Conservation (phyloP, 2,329 filamentous ascomycete species). For the Aspergillus latus region DNA sequence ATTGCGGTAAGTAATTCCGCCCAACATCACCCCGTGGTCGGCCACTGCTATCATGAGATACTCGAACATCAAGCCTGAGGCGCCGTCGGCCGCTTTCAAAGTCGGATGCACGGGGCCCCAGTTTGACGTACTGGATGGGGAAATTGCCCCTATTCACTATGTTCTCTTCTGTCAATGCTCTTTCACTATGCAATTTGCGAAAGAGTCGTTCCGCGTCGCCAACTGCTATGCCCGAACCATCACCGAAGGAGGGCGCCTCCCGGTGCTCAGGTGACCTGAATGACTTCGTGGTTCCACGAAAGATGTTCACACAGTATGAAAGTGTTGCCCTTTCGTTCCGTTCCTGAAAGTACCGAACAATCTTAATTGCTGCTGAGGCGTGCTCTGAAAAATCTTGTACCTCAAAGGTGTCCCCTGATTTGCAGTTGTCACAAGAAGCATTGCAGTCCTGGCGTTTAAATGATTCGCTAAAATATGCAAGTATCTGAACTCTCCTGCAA, state of each 20-base stretch:
- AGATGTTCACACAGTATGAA: constrained; percentile 78
- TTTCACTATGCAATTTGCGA: constrained; percentile 69
- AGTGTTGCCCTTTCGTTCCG: constrained; percentile 63
- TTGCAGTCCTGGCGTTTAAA: constrained; percentile 73
- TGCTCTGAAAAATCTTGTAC: constrained; percentile 73
- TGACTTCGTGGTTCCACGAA: constrained; percentile 68
- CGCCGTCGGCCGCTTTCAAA: constrained; percentile 47
- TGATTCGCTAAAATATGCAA: constrained; percentile 89
- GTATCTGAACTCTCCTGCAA: constrained; percentile 82
- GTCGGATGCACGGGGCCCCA: constrained; percentile 47
- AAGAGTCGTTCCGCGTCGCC: constrained; percentile 84
- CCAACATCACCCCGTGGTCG: constrained; percentile 33
- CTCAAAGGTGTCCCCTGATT: constrained; percentile 68
- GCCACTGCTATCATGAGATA: constrained; percentile 44
- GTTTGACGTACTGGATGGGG: constrained; percentile 65
- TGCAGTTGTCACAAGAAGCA: constrained; percentile 85
- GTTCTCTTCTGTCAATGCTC: constrained; percentile 71
- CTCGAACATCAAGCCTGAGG: constrained; percentile 56
- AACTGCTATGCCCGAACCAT: constrained; percentile 67
- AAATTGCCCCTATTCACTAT: constrained; percentile 65
- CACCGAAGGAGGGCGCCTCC: constrained; percentile 61
- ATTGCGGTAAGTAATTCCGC: constrained; percentile 54
- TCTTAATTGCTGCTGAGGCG: constrained; percentile 67
- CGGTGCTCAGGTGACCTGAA: constrained; percentile 55
- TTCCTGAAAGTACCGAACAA: constrained; percentile 59